Evolutionary conservation across 2,329 filamentous ascomycete species (phyloP).

Genomic region (Didymosphaeria variabile): DNA sequence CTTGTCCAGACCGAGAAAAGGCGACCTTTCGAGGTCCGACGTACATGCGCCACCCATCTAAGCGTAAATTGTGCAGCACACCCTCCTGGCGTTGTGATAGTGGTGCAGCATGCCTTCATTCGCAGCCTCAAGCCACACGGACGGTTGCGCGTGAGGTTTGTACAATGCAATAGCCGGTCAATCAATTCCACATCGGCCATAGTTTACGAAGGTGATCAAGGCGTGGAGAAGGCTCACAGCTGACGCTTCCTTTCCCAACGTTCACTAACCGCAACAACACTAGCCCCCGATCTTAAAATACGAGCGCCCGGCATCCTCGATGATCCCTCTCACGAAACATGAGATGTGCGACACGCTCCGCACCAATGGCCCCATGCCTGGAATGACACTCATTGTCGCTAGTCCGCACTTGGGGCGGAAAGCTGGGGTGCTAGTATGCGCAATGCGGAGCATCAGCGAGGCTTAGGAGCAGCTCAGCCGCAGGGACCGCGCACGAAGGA

Average conservation of each 20-base stretch:
- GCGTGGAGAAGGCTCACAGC: not conserved
- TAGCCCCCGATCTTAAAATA: slow-evolving; percentile 13
- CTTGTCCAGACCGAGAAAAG: not conserved
- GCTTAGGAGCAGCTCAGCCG: slow-evolving; percentile 17
- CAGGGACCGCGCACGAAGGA: slow-evolving; percentile 3
- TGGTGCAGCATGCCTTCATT: not conserved
- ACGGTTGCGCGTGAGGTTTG: not conserved
- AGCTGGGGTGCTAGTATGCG: slow-evolving; percentile 12
- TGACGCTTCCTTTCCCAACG: not conserved
- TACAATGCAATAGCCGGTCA: not conserved
- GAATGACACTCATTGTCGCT: not conserved
- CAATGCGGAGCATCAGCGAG: slow-evolving; percentile 14
- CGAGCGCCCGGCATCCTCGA: not conserved
- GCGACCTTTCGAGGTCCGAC: not conserved
- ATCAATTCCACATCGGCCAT: not conserved
- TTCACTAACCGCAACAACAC: not conserved
- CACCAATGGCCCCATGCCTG: slow-evolving; percentile 14
- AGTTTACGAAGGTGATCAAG: not conserved
- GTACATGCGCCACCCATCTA: not conserved
- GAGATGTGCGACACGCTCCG: slow-evolving; percentile 1
- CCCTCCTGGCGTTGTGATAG: not conserved
- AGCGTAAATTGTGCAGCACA: not conserved
- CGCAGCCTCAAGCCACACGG: not conserved
- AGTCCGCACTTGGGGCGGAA: slow-evolving; percentile 9
- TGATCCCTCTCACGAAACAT: slow-evolving; percentile 9